Percentiles rank a stretch among this genome's conserved stretches.
Evolutionary conservation across 257 asterid genomes (phyloP).

Genomic region (Prunella vulgaris): DNA sequence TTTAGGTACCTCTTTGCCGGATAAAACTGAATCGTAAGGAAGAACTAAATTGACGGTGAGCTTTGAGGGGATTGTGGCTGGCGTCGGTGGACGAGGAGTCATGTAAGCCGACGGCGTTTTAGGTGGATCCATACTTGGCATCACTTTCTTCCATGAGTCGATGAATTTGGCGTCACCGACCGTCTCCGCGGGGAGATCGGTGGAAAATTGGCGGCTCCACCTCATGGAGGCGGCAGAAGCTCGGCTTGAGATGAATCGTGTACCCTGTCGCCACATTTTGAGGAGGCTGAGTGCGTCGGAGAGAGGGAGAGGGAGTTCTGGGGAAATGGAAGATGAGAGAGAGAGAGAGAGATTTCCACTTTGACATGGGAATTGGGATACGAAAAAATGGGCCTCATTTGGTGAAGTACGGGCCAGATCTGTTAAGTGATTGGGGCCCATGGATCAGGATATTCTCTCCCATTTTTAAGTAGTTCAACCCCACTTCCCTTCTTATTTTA

Average conservation of each 20-base stretch:
- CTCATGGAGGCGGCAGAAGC: constrained; percentile 49
- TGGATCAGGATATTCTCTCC: no score
- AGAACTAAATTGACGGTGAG: constrained; percentile 84
- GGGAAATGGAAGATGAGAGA: background rate
- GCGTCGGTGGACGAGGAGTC: constrained; percentile 62
- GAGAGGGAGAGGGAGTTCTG: background rate
- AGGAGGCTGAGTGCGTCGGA: constrained; percentile 14
- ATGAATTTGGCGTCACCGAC: constrained; percentile 53
- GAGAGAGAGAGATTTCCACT: no score
- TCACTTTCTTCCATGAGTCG: constrained; percentile 55
- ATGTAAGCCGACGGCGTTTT: constrained; percentile 59
- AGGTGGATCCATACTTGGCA: constrained; percentile 65
- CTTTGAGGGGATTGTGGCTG: constrained; percentile 65
- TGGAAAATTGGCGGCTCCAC: constrained; percentile 59
- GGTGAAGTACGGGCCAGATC: no score
- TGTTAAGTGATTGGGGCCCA: no score
- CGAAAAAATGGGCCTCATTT: no score
- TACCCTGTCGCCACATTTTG: constrained; percentile 57
- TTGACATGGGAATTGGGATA: no score
- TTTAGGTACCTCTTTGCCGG: constrained; percentile 54
- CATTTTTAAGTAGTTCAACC: no score
- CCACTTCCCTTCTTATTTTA: no score
- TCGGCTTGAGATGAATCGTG: constrained; percentile 43
- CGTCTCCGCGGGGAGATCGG: constrained; percentile 50
- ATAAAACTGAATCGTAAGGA: constrained; percentile 57